Conservation (phyloP, 495 filamentous ascomycete species). For the Aspergillus asperescens region DNA sequence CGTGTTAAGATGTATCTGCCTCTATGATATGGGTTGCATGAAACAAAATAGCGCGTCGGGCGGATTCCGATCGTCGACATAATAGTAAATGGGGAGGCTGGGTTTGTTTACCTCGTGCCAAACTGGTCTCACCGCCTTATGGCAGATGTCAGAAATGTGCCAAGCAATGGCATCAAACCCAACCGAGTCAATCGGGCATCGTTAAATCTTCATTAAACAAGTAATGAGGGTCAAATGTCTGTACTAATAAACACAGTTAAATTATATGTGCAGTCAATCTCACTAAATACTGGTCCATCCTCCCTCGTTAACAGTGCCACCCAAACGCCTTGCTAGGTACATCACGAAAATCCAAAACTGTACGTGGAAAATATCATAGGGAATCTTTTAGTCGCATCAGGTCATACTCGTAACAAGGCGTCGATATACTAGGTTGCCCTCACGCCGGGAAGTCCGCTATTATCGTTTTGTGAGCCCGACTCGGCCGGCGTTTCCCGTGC, state of each 20-base stretch:
- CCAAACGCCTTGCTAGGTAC: constrained; percentile 21
- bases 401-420: constrained; percentile 10
- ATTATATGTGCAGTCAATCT: constrained; percentile 12
- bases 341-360: background rate
- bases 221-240: too few relatives aligned
- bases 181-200: background rate
- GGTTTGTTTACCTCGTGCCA: constrained; percentile 16
- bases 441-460: background rate
- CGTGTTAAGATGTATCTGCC: background rate
- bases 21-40: background rate
- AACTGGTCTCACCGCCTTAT: constrained; percentile 1
- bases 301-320: constrained; percentile 6
- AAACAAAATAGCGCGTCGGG: constrained; percentile 2
- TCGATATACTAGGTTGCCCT: background rate
- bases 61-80: background rate
- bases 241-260: background rate
- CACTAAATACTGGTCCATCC: background rate
- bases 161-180: background rate
- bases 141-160: background rate
- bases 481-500: background rate
- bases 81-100: constrained; percentile 14
- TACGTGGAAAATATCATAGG: constrained; percentile 1
- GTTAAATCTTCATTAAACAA: too few relatives aligned
- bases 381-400: constrained; percentile 12
- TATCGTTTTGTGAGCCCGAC: background rate